Conservation (phyloP, 495 filamentous ascomycete genomes). For the Cairneyella variabilis region DNA sequence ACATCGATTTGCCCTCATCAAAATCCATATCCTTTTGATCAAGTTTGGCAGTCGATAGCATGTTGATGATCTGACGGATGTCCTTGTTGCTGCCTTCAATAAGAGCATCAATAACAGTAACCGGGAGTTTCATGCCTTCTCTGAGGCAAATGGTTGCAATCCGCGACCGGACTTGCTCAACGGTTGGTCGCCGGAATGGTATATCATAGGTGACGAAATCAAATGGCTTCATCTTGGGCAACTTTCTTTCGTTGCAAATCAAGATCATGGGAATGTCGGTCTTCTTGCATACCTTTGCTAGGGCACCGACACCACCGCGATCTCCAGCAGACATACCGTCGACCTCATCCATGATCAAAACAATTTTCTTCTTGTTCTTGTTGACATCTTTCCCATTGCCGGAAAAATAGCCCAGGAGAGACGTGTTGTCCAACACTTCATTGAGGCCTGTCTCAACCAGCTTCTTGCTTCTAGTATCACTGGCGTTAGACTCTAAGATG, state of each 20-base stretch:
- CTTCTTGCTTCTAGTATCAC: constrained; percentile 96
- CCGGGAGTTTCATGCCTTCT: constrained; percentile 81
- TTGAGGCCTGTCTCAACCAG: constrained; percentile 81
- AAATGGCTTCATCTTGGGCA: constrained; percentile 98
- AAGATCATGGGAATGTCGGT: constrained; percentile 92
- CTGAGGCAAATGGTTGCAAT: constrained; percentile 93
- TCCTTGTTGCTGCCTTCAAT: constrained; percentile 94
- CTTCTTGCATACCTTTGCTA: constrained; percentile 92
- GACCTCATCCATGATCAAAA: constrained; percentile 98
- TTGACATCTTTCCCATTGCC: constrained; percentile 77
- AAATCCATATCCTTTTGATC: constrained; percentile 76
- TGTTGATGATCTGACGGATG: constrained; percentile 98
- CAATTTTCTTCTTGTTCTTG: constrained; percentile 78
- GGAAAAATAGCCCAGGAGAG: constrained; percentile 89
- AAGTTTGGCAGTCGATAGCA: constrained; percentile 89
- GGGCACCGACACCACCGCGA: constrained; percentile 88
- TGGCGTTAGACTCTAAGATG: constrained; percentile 91
- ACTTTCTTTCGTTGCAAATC: constrained; percentile 91
- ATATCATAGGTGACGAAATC: constrained; percentile 79
- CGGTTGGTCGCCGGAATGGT: constrained; percentile 82
- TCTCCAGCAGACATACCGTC: constrained; percentile 99
- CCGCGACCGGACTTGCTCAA: constrained; percentile 81
- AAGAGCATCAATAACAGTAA: constrained; percentile 84
- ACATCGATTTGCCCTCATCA: constrained; percentile 83
- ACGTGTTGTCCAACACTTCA: constrained; percentile 90